Conservation (phyloP, 1,284 basidiomycete genomes). For the Termitomyces sp. region DNA sequence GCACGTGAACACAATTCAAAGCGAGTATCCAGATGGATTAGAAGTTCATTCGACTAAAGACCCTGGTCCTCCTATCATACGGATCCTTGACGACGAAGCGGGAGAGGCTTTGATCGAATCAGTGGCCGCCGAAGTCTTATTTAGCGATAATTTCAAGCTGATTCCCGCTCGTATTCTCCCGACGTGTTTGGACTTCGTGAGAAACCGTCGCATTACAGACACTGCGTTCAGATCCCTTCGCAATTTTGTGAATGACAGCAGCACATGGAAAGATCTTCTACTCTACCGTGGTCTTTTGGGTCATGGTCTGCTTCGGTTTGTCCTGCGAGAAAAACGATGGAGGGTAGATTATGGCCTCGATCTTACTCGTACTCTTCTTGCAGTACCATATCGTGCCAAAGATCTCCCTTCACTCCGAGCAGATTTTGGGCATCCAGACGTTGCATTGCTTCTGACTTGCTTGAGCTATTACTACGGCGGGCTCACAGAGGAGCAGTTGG, state of each 20-base stretch:
- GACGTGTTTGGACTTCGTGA: slow-evolving; percentile 22
- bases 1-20: slow-evolving; percentile 13
- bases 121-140: slow-evolving; percentile 22
- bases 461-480: slow-evolving; percentile 51
- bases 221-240: neutral
- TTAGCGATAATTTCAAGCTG: slow-evolving; percentile 20
- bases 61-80: slow-evolving; percentile 28
- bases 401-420: slow-evolving; percentile 44
- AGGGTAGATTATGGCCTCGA: slow-evolving; percentile 52
- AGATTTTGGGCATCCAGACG: slow-evolving; percentile 56
- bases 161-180: slow-evolving; percentile 13
- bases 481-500: slow-evolving; percentile 34
- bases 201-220: neutral
- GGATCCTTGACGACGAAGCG: slow-evolving; percentile 25
- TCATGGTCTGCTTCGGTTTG: slow-evolving; percentile 35
- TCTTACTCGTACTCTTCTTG: slow-evolving; percentile 37
- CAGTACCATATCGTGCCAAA: slow-evolving; percentile 52
- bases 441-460: slow-evolving; percentile 43
- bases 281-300: slow-evolving; percentile 42
- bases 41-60: slow-evolving; percentile 14
- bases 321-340: slow-evolving; percentile 41
- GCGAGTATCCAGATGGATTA: slow-evolving; percentile 17
- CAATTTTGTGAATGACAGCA: slow-evolving; percentile 1
- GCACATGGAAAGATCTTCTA: slow-evolving; percentile 33
- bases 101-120: slow-evolving; percentile 20